These are phyloP conservation scores for Phytophthora idaei DNA, from an alignment of 352 stramenopile genomes.

Conservation along the genomic window DNA sequence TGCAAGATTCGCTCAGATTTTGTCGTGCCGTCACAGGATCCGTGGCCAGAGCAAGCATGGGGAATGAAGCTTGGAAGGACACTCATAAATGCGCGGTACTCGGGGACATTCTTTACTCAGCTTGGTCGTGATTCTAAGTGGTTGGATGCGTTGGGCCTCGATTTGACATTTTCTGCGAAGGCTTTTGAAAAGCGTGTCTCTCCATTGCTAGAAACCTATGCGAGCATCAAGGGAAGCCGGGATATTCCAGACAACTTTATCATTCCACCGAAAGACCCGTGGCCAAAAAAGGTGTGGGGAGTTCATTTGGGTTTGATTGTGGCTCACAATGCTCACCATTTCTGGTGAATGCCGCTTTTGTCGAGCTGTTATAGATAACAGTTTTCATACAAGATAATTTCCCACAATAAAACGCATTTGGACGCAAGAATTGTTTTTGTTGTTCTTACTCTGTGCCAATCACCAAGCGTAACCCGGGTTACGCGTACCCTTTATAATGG, in stretches of 20 bases:
- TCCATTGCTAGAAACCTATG: neutral
- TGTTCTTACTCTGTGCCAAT: too few relatives aligned
- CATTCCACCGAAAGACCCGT: neutral
- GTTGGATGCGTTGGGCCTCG: neutral
- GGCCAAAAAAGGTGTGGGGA: neutral
- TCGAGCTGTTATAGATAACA: neutral
- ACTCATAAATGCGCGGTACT: neutral
- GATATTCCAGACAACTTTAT: neutral
- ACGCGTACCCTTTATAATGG: slow-evolving; percentile 9
- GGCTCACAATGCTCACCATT: neutral
- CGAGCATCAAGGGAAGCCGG: neutral
- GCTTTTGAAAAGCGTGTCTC: neutral
- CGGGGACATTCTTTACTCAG: neutral
- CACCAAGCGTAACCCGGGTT: neutral
- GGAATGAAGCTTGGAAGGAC: neutral
- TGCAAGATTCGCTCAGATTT: neutral
- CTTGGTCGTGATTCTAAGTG: neutral
- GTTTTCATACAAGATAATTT: too few relatives aligned
- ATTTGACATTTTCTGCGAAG: neutral
- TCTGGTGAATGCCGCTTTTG: neutral
- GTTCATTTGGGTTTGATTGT: neutral
- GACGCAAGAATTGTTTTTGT: too few relatives aligned
- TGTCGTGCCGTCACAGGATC: neutral
- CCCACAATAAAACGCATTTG: too few relatives aligned
- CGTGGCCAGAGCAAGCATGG: neutral